These are phyloP conservation scores for Claviceps sp. DNA, from an alignment of 2,329 filamentous ascomycete species.

Conservation along the genomic window DNA sequence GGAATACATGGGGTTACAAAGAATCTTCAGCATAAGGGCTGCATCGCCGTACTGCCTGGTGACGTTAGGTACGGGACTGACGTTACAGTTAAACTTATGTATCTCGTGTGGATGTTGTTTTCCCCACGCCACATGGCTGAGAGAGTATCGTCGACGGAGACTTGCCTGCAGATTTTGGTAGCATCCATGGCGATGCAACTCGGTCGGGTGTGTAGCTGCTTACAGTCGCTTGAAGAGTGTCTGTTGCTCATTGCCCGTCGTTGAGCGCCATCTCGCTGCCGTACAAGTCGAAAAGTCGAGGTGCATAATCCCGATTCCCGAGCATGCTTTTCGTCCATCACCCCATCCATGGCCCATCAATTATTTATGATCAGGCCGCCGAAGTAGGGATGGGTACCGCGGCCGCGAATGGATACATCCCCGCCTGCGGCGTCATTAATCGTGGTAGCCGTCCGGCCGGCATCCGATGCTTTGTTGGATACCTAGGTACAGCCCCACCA, in stretches of 20 bases:
- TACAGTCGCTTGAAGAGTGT: background rate
- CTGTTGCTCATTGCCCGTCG: background rate
- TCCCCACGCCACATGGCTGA: background rate
- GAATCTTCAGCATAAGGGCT: background rate
- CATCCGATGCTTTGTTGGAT: background rate
- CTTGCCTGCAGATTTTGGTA: background rate
- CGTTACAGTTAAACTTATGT: background rate
- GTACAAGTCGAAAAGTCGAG: background rate
- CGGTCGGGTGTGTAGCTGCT: background rate
- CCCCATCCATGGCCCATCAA: background rate
- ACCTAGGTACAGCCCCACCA: no score
- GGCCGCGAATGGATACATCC: background rate
- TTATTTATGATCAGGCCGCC: no score
- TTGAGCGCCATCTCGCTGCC: background rate
- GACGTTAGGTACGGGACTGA: background rate
- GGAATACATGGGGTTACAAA: no score
- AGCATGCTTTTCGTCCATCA: background rate
- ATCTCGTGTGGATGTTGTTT: background rate
- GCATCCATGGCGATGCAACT: background rate
- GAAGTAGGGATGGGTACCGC: background rate
- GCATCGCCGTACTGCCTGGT: background rate
- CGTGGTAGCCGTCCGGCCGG: background rate
- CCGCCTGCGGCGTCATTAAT: background rate
- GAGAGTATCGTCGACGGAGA: background rate
- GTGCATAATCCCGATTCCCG: background rate